Conservation (phyloP, 768 basidiomycete genomes). For the Pleurotus eryngii region DNA sequence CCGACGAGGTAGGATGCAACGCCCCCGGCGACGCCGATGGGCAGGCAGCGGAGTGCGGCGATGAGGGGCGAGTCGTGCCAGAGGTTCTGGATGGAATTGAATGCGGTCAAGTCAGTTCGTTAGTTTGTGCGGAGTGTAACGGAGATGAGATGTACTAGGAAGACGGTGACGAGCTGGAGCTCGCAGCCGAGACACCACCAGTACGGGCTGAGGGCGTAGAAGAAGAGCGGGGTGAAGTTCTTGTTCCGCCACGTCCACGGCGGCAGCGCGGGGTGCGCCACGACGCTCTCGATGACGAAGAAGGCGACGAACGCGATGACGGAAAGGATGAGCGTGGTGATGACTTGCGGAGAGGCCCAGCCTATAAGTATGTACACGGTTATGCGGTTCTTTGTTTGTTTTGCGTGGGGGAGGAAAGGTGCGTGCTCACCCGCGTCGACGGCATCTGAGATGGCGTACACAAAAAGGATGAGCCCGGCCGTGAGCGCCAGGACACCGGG, state of each 20-base stretch:
- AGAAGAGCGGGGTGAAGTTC: slow-evolving; percentile 38
- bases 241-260: slow-evolving; percentile 34
- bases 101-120: slow-evolving; percentile 14
- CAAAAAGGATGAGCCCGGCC: slow-evolving; percentile 26
- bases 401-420: not conserved
- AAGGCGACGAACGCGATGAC: slow-evolving; percentile 33
- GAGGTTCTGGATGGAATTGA: slow-evolving; percentile 16
- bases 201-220: slow-evolving; percentile 15
- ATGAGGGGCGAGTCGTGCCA: slow-evolving; percentile 31
- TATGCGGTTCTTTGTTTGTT: not conserved
- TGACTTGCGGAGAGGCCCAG: slow-evolving; percentile 39
- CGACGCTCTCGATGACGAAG: slow-evolving; percentile 41
- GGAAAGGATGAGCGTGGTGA: slow-evolving; percentile 40
- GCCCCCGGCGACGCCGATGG: slow-evolving; percentile 1
- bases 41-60: slow-evolving; percentile 27
- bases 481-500: slow-evolving; percentile 12
- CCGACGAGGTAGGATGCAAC: slow-evolving; percentile 1
- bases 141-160: slow-evolving; percentile 15
- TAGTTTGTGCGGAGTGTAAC: not conserved
- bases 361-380: slow-evolving; percentile 19
- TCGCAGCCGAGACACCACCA: slow-evolving; percentile 29
- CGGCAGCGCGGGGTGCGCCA: too few species aligned
- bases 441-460: slow-evolving; percentile 36
- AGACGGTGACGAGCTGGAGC: slow-evolving; percentile 20
- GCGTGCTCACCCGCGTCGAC: slow-evolving; percentile 20